These are phyloP conservation scores for Debaryomycetaceae sp. DNA, from an alignment of 1,139 yeast genomes.

Conservation along the genomic window DNA sequence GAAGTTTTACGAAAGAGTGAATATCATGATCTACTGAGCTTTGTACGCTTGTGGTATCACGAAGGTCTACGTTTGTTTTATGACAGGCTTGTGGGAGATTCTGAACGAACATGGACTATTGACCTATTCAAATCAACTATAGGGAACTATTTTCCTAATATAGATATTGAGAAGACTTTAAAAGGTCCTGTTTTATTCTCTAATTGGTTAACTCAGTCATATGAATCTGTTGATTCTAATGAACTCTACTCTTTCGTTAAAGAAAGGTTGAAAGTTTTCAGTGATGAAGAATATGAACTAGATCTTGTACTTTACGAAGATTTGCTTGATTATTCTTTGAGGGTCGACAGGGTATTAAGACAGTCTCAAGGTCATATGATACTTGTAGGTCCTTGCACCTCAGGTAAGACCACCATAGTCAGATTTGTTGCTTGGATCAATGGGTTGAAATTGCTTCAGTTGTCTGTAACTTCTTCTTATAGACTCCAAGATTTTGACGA, in stretches of 20 bases:
- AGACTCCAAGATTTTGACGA: constrained; percentile 64
- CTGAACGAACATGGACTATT: constrained; percentile 54
- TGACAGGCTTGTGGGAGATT: constrained; percentile 57
- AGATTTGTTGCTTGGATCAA: constrained; percentile 92
- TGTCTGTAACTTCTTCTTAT: constrained; percentile 56
- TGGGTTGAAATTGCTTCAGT: constrained; percentile 62
- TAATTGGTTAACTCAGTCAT: constrained; percentile 68
- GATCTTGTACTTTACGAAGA: constrained; percentile 67
- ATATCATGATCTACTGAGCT: constrained; percentile 32
- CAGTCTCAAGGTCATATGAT: constrained; percentile 92
- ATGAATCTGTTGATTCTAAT: constrained; percentile 51
- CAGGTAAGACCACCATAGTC: constrained; percentile 77
- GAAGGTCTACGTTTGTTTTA: constrained; percentile 76
- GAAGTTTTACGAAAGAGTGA: constrained; percentile 48
- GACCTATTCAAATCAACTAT: constrained; percentile 39
- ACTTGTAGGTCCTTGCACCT: constrained; percentile 78
- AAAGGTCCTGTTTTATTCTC: constrained; percentile 60
- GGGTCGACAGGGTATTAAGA: constrained; percentile 78
- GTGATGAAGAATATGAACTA: constrained; percentile 71
- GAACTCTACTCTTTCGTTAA: constrained; percentile 54
- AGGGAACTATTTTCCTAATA: constrained; percentile 43
- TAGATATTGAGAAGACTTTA: constrained; percentile 34
- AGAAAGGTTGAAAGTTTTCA: constrained; percentile 67
- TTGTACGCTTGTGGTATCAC: constrained; percentile 74
- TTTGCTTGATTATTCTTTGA: constrained; percentile 66